Base-by-base conservation (phyloP, 2,329 filamentous ascomycete species). In the Pestalotiopsis sp. region DNA sequence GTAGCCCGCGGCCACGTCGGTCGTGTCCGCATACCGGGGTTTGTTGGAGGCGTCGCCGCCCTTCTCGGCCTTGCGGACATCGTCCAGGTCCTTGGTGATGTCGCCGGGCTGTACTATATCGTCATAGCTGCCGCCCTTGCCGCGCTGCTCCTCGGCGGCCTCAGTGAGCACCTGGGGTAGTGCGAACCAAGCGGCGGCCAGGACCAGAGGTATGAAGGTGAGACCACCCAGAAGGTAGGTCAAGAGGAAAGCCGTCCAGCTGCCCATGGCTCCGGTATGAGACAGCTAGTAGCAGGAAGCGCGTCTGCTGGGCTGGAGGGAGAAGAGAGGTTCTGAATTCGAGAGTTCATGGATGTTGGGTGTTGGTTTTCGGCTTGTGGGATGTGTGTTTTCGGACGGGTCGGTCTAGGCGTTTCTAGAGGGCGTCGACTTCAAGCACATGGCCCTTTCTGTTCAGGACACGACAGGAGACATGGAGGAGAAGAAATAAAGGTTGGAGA, bases 211-310 rank as follows among this genome's bases (percentile, higher is more conserved):
- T 69, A 97, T 78, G 78, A 98, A 95, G 68, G 95, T 97, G 77
- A 98, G 79, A 75, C 95, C 95, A 80, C 95, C 95, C 69, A 97
- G 82, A 73, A 97, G 79, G 85, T 97, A 98, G 79, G 92, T 87
- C 77, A 92, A 80, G 72, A 97, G 84, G 77, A 95, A 90, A 74
- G 78, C 78, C 39, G 82, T 82, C 82, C 85, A 88, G 75, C 80
- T 77, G 70, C 81, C 82, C 87, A 89, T 88, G 73, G 76, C 77
- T 77, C 68, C 70, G 65, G 69, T n/a, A 17, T 64, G 60, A 23
- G 49, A 62, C 66, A 63, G 58, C 66, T 52, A 52, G 17, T 67
- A 56, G 66, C 66, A 67, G 59, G 31, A 63, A 36, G 66, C 66
- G 39, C 61, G 23, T 49, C 66, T 66, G 64, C 64, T 41, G 52